Evolutionary conservation across 2,329 filamentous ascomycete species (phyloP).

Genomic region (Parasarocladium wereldwijsianum): DNA sequence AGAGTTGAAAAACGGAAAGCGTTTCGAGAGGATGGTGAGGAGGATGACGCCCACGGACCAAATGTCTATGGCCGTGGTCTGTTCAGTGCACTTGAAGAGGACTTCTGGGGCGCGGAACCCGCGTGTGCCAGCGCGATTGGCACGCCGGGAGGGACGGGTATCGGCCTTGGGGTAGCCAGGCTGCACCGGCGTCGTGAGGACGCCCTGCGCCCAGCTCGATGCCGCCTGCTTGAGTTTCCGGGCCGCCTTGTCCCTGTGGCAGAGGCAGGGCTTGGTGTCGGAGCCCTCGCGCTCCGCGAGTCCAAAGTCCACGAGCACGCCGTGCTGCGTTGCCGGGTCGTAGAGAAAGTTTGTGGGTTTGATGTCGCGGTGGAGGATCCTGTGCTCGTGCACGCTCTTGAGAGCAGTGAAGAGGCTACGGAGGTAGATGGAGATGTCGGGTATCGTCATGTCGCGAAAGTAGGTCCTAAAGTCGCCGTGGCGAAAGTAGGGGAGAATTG

Average conservation of each 20-base stretch:
- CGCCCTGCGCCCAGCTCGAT: conserved; percentile 41
- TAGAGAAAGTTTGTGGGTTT: conserved; percentile 98
- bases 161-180: conserved; percentile 79
- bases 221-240: conserved; percentile 44
- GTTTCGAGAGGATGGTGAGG: conserved; percentile 78
- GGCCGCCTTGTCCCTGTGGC: conserved; percentile 48
- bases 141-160: conserved; percentile 70
- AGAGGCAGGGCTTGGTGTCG: conserved; percentile 70
- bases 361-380: conserved; percentile 87
- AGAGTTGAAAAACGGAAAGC: conserved; percentile 97
- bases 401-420: conserved; percentile 77
- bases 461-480: conserved; percentile 92
- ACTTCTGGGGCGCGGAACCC: conserved; percentile 96
- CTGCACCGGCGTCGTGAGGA: conserved; percentile 24
- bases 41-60: conserved; percentile 97
- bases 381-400: conserved; percentile 64
- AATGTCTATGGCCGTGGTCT: conserved; percentile 87
- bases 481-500: conserved; percentile 87
- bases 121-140: conserved; percentile 86
- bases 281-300: conserved; percentile 73
- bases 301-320: conserved; percentile 98
- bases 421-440: conserved; percentile 83
- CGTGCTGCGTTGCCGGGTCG: conserved; percentile 62
- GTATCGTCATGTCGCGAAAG: conserved; percentile 76
- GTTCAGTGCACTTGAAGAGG: conserved; percentile 89